Evolutionary conservation across 2,329 filamentous ascomycete species (phyloP).

Genomic region (Cryphonectria parasitica): DNA sequence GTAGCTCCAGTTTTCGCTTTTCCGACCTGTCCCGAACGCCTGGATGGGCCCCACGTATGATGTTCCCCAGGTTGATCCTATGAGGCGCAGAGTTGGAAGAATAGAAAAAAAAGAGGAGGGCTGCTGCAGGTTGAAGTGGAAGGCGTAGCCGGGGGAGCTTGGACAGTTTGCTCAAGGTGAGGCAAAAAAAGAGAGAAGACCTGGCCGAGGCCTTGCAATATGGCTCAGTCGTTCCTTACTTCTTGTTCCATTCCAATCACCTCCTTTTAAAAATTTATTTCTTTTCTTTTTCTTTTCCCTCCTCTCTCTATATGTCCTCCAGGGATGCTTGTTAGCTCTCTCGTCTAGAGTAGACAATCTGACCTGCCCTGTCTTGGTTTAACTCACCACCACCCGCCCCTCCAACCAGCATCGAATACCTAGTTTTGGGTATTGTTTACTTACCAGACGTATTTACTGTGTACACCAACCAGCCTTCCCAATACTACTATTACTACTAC

Average conservation of each 20-base stretch:
- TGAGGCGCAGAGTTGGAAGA: background rate
- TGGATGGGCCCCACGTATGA: conserved; percentile 10
- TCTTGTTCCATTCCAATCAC: background rate
- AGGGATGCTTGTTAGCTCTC: background rate
- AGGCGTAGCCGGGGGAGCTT: background rate
- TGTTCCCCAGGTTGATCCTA: conserved; percentile 5
- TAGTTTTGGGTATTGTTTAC: conserved; percentile 3
- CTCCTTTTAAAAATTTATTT: background rate
- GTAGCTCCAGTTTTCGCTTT: conserved; percentile 9
- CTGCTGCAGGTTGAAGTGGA: background rate
- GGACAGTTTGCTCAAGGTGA: background rate
- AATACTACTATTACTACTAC: background rate
- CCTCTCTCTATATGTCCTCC: no score
- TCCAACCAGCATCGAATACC: background rate
- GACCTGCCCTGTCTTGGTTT: conserved; percentile 1
- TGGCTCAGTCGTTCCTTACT: background rate
- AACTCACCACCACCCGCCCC: background rate
- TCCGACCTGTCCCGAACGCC: conserved; percentile 15
- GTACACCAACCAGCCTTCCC: background rate
- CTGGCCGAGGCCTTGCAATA: background rate
- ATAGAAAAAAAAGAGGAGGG: background rate
- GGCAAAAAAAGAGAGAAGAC: background rate
- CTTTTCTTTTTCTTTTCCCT: background rate
- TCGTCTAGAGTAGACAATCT: background rate
- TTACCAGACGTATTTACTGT: background rate